Conservation (phyloP, 2,329 filamentous ascomycete genomes). For the Akanthomyces dipterigenus region DNA sequence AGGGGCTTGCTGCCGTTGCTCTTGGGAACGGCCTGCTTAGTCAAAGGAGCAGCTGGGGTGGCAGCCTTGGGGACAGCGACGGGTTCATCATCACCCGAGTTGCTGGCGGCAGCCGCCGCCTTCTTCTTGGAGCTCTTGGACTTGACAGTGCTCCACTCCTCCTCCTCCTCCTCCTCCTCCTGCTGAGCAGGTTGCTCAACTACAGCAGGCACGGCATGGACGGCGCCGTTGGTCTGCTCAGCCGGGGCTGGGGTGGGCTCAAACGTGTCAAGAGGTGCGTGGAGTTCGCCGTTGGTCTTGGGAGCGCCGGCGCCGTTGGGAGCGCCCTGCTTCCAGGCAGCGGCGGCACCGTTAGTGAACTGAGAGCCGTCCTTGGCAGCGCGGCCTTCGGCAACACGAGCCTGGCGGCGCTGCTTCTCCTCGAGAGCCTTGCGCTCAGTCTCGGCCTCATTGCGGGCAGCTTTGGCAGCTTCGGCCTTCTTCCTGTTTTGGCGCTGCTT, state of each 20-base stretch:
- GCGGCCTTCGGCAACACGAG: constrained; percentile 75
- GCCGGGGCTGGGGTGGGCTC: constrained; percentile 26
- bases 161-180: constrained; percentile 42
- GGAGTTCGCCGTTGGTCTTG: constrained; percentile 27
- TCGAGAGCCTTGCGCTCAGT: constrained; percentile 66
- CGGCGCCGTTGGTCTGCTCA: constrained; percentile 23
- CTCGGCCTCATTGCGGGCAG: constrained; percentile 69
- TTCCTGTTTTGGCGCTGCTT: constrained; percentile 90
- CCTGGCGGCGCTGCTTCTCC: constrained; percentile 77
- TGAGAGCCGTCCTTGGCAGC: constrained; percentile 72
- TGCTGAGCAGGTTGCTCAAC: constrained; percentile 58
- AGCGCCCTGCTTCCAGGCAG: constrained; percentile 36
- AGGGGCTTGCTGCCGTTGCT: background rate
- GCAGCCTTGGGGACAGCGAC: constrained; percentile 21
- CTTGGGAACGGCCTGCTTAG: background rate
- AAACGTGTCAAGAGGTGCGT: constrained; percentile 53
- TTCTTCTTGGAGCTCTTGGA: constrained; percentile 38
- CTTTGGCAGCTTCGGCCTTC: constrained; percentile 78
- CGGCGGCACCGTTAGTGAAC: constrained; percentile 41
- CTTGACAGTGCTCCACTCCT: constrained; percentile 57
- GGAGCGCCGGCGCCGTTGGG: constrained; percentile 26
- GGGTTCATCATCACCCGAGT: constrained; percentile 29
- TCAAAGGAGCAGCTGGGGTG: constrained; percentile 10
- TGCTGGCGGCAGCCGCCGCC: constrained; percentile 32
- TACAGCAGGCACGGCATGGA: constrained; percentile 43